Evolutionary conservation across 31 red algal species (phyloP).

Genomic region (Porphyra umbilicalis): DNA sequence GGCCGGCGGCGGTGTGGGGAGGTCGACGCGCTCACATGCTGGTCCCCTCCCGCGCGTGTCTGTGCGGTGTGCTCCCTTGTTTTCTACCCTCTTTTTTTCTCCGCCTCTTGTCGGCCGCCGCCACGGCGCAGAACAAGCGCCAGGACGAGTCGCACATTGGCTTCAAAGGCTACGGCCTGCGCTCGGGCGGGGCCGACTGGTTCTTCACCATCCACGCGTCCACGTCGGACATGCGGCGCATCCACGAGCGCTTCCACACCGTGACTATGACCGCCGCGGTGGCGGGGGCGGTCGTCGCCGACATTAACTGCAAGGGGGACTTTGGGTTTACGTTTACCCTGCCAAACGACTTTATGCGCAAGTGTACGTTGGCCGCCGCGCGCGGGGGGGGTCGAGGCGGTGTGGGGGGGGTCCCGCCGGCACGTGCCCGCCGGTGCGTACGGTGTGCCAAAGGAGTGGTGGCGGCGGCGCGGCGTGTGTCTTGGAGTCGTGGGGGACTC

Average conservation of each 20-base stretch:
- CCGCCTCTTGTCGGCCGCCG: too few species aligned
- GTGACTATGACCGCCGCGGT: conserved; percentile 25
- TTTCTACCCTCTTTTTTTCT: too few species aligned
- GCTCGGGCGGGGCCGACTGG: neutral
- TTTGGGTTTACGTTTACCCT: conserved; percentile 19
- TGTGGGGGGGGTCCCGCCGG: too few species aligned
- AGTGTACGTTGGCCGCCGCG: neutral
- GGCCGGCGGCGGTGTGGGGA: too few species aligned
- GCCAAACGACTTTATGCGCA: neutral
- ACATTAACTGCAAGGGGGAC: conserved; percentile 47
- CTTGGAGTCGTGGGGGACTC: too few species aligned
- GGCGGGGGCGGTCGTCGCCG: conserved; percentile 19
- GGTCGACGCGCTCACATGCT: too few species aligned
- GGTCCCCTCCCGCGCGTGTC: too few species aligned
- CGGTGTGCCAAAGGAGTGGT: neutral
- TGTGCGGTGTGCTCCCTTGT: too few species aligned
- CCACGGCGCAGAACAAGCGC: too few species aligned
- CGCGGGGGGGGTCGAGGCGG: too few species aligned
- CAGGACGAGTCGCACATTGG: conserved; percentile 50
- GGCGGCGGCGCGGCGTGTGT: neutral
- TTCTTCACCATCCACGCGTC: conserved; percentile 33
- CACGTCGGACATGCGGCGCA: conserved; percentile 27
- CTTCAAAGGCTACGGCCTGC: conserved; percentile 33
- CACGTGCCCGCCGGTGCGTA: too few species aligned
- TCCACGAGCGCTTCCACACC: conserved; percentile 20